Base-by-base conservation (phyloP, 2,329 filamentous ascomycete genomes). In the Calonectria leucothoes region DNA sequence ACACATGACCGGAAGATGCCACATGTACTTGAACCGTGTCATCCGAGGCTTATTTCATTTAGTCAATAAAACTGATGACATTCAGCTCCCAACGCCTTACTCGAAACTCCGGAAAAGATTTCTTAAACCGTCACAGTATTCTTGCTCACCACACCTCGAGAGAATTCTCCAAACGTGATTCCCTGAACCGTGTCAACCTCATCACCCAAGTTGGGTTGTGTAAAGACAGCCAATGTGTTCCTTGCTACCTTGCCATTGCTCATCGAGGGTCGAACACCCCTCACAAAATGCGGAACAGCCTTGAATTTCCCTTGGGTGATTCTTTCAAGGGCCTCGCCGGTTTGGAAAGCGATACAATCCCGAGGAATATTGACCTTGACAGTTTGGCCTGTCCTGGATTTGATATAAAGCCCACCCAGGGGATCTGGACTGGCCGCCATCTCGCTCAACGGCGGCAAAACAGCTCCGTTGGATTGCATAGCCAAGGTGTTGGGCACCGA, bases 141-240 rank as follows among this genome's bases (percentile, higher is more conserved):
- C 81, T 89, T 91, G 4, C 87, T 86, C 37, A 92, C 89, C 61
- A 92, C 88, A 0, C 89, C 89, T 66, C 90, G 84, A 5, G 94
- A 94, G 87, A 96, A 95, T 80, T 93, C 90, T 31, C 93, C 94
- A 89, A 96, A 96, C 51, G 91, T 93, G 71, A 92, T 88, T 42
- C 90, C 89, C 79, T 91, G 88, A 81, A 90, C 87, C 72, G 91
- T 89, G 81, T 96, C 94, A 15, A 96, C 93, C 85, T 92, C 90
- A 78, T 96, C 94, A 79, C 91, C 94, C 73, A 98, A 85, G 86
- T 98, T 98, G 25, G 97, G 97, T 89, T 99, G 97, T 71, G 96
- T 99, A 82, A 98, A 99, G 11, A 98, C 95, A 0, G 97, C 97
- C 77, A 99, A 85, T 12, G 97, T 99, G 85, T 98, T 98, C 72